Conservation (phyloP, 108 stramenopile genomes). For the Pseudonitzschia pungens region DNA sequence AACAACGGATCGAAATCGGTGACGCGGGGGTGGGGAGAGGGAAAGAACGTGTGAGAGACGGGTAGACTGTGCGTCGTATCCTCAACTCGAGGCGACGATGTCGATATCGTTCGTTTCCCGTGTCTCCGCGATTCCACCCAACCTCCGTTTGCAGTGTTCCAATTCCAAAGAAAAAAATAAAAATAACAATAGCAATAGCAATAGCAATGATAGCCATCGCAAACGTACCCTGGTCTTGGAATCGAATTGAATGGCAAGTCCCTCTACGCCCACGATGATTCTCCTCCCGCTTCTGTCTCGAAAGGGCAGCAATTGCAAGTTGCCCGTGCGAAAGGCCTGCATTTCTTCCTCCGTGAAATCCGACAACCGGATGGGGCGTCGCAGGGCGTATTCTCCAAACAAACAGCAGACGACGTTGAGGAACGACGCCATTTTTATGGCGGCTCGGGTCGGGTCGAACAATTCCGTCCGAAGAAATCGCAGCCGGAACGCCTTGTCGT, state of each 20-base stretch:
- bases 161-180: too few relatives aligned
- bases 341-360: slow-evolving; percentile 11
- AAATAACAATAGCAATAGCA: background rate
- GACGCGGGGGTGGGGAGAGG: too few relatives aligned
- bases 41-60: too few relatives aligned
- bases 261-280: slow-evolving; percentile 9
- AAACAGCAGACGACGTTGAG: background rate
- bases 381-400: slow-evolving; percentile 13
- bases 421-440: slow-evolving; percentile 6
- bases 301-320: slow-evolving; percentile 16
- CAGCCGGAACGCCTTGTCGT: slow-evolving; percentile 29
- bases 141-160: too few relatives aligned
- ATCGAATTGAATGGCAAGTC: slow-evolving; percentile 14
- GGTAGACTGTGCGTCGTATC: too few relatives aligned
- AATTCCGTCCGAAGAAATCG: slow-evolving; percentile 32
- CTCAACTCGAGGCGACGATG: too few relatives aligned
- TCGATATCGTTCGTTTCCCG: too few relatives aligned
- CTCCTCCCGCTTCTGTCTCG: slow-evolving; percentile 14
- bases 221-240: slow-evolving; percentile 4
- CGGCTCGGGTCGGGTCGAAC: slow-evolving; percentile 22
- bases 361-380: slow-evolving; percentile 11
- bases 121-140: too few relatives aligned
- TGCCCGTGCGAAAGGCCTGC: background rate
- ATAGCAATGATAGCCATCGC: background rate
- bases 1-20: background rate